Evolutionary conservation across 352 stramenopile species (phyloP), one percentile per base, ranked within the genome.

Genomic region (Pythium dissimile): DNA sequence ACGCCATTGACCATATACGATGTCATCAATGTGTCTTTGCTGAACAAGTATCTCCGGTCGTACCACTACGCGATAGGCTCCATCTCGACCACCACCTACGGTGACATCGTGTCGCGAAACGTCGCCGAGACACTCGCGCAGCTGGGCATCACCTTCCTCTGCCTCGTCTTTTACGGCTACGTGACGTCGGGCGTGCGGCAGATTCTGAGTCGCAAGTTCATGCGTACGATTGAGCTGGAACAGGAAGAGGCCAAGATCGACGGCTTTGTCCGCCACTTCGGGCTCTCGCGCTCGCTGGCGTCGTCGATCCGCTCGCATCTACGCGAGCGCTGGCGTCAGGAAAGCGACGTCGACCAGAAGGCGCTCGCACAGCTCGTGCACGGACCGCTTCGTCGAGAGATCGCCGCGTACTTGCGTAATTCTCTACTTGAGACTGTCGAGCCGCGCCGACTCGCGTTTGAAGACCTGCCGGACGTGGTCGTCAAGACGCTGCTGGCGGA

Each of bases 31-130:
- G 60, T 71, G 5, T 57, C 64, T n/a, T 46, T 68, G 38, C 54
- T 67, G 15, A 68, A 62, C 49, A 71, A 71, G 34, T 71, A 71
- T 46, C 41, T 71, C 39, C 64, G 64, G 20, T 54, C 64, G 9
- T 71, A 71, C 30, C 64, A 71, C 30, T 71, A 43, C 42, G 64
- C 64, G 21, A 71, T 71, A 20, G 64, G 64, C 24, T 71, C 64
- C 5, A 68, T 71, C 37, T 71, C 64, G 35, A 68, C 64, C 12
- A 61, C 58, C 15, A 68, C 64, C 24, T 71, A 61, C 37, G 64
- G 64, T 20, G 64, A 71, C 34, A 71, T 71, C 30, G 39, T 51
- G 15, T 64, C 64, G 24, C 57, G 58, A 5, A 71, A 71, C 48
- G 38, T 67, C 15, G 18, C 42, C 5, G 64, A 71, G 49, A 71